These are phyloP conservation scores for Ophiobolus disseminans DNA, from an alignment of 2,329 filamentous ascomycete genomes.

Conservation along the genomic window DNA sequence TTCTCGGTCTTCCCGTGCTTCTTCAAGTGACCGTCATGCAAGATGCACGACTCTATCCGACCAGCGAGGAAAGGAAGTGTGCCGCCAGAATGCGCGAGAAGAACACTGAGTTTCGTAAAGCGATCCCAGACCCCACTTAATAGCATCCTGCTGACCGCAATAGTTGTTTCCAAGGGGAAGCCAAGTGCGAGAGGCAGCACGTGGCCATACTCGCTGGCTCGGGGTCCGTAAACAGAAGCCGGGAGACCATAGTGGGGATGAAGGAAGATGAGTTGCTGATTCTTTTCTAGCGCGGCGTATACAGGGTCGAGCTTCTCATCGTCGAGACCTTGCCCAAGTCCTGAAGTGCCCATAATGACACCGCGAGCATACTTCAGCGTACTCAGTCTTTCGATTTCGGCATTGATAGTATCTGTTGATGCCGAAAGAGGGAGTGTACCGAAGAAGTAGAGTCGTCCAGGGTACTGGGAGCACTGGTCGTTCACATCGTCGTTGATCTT, in stretches of 20 bases:
- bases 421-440: conserved; percentile 80
- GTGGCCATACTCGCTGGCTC: conserved; percentile 79
- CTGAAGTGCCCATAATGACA: conserved; percentile 87
- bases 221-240: conserved; percentile 77
- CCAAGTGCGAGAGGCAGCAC: conserved; percentile 85
- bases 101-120: conserved; percentile 71
- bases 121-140: conserved; percentile 85
- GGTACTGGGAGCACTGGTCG: conserved; percentile 69
- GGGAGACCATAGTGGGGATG: conserved; percentile 94
- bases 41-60: conserved; percentile 84
- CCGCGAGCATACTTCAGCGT: conserved; percentile 74
- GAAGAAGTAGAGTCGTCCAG: conserved; percentile 80
- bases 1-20: conserved; percentile 65
- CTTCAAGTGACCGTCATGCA: conserved; percentile 80
- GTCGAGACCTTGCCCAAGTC: conserved; percentile 80
- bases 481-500: conserved; percentile 82
- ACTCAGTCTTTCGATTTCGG: conserved; percentile 69
- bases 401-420: conserved; percentile 64
- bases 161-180: conserved; percentile 91
- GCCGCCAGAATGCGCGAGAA: conserved; percentile 87
- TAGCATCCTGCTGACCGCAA: conserved; percentile 86
- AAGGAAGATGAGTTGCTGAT: conserved; percentile 74
- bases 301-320: conserved; percentile 76
- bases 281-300: conserved; percentile 71
- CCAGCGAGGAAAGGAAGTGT: conserved; percentile 89